phyloP scores from a whole-genome alignment of 345 rosid species.

The Chamaenerion angustifolium region DNA sequence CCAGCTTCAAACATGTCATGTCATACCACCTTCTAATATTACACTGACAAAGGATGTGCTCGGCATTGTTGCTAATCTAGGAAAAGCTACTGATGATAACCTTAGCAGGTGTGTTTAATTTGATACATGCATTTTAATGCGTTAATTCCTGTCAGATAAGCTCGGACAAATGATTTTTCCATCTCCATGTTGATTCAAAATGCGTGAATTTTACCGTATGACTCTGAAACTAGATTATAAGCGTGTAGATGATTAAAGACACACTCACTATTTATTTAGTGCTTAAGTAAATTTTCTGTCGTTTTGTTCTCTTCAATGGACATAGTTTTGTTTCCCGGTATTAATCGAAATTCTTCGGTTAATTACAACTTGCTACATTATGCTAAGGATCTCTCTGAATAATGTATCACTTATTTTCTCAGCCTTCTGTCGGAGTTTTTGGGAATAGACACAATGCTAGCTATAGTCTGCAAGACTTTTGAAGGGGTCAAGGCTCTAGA shows the following conservation, averaged over 20 bases:
- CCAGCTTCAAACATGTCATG: constrained; percentile 32
- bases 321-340: too few species aligned
- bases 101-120: constrained; percentile 50
- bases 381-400: constrained; percentile 2
- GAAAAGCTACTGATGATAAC: constrained; percentile 57
- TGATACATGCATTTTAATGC: too few species aligned
- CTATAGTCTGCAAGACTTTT: constrained; percentile 56
- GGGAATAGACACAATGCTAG: constrained; percentile 69
- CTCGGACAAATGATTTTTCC: too few species aligned
- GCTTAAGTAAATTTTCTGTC: too few species aligned
- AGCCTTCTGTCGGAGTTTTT: constrained; percentile 73
- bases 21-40: constrained; percentile 26
- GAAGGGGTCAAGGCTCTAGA: constrained; percentile 49
- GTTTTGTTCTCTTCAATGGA: too few species aligned
- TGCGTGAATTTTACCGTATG: too few species aligned
- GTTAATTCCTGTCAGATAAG: too few species aligned
- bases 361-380: background rate
- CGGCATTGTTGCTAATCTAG: constrained; percentile 76
- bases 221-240: too few species aligned
- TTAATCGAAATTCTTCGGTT: background rate
- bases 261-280: too few species aligned
- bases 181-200: too few species aligned
- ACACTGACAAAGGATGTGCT: constrained; percentile 36
- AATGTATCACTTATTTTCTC: constrained; percentile 7
- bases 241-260: too few species aligned